Evolutionary conservation across 495 filamentous ascomycete species (phyloP).

Genomic region (Hypoxylon perforatum): DNA sequence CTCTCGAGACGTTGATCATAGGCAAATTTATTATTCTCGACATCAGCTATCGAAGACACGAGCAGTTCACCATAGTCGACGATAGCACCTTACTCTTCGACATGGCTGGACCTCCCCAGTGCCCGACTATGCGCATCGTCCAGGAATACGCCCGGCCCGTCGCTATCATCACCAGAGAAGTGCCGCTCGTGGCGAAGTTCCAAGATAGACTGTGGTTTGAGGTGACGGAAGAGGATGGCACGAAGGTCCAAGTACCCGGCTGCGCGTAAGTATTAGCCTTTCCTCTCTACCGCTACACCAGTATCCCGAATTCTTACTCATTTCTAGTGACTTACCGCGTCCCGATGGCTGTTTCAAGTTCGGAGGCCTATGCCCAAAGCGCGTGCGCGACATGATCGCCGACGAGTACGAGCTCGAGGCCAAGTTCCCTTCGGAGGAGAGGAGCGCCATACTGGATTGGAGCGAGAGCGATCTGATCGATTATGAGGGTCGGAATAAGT

Average conservation of each 20-base stretch:
- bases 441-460: neutral
- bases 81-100: slow-evolving; percentile 22
- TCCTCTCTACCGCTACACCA: neutral
- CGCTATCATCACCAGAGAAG: slow-evolving; percentile 19
- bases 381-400: slow-evolving; percentile 34
- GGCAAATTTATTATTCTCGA: slow-evolving; percentile 24
- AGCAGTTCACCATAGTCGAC: slow-evolving; percentile 30
- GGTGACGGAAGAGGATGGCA: slow-evolving; percentile 26
- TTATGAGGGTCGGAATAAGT: neutral
- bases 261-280: slow-evolving; percentile 18
- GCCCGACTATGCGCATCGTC: slow-evolving; percentile 24
- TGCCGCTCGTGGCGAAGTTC: slow-evolving; percentile 5
- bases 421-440: slow-evolving; percentile 25
- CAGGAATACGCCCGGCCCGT: slow-evolving; percentile 31
- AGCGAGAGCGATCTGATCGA: slow-evolving; percentile 14
- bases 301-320: neutral
- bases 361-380: slow-evolving; percentile 13
- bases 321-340: slow-evolving; percentile 7
- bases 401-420: slow-evolving; percentile 17
- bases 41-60: slow-evolving; percentile 17
- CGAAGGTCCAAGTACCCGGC: slow-evolving; percentile 22
- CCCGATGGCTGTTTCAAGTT: neutral
- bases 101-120: slow-evolving; percentile 10
- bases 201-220: slow-evolving; percentile 34
- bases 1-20: slow-evolving; percentile 10